Conservation (phyloP, 441 rosid species). For the Populus hybrid region DNA sequence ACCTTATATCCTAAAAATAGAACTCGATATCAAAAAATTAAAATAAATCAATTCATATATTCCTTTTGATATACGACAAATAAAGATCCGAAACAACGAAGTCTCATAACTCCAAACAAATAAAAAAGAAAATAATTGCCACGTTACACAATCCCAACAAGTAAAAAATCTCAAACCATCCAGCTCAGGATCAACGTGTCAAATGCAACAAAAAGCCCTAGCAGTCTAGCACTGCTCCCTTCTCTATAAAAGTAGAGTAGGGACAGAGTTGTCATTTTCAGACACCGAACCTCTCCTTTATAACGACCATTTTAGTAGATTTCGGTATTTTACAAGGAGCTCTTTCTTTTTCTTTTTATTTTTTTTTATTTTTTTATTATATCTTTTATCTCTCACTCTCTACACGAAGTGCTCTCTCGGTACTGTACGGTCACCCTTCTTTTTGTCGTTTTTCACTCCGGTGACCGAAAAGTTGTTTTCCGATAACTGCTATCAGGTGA, state of each 20-base stretch:
- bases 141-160: neutral
- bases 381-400: neutral
- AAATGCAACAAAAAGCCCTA: neutral
- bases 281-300: constrained; percentile 26
- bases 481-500: constrained; percentile 22
- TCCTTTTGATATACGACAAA: no score
- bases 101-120: no score
- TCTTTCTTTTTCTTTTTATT: no score
- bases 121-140: neutral
- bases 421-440: neutral
- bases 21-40: no score
- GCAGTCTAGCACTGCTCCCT: neutral
- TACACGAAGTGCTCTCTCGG: neutral
- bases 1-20: no score
- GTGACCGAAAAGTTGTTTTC: constrained; percentile 2
- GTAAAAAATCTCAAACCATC: neutral
- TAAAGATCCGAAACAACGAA: no score
- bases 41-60: no score
- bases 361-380: neutral
- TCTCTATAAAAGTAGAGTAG: neutral
- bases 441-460: neutral
- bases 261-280: constrained; percentile 42
- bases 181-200: neutral
- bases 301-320: neutral
- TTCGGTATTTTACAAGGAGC: neutral